Base-by-base conservation (phyloP, 306 rosid species). In the Vigna hirtella region DNA sequence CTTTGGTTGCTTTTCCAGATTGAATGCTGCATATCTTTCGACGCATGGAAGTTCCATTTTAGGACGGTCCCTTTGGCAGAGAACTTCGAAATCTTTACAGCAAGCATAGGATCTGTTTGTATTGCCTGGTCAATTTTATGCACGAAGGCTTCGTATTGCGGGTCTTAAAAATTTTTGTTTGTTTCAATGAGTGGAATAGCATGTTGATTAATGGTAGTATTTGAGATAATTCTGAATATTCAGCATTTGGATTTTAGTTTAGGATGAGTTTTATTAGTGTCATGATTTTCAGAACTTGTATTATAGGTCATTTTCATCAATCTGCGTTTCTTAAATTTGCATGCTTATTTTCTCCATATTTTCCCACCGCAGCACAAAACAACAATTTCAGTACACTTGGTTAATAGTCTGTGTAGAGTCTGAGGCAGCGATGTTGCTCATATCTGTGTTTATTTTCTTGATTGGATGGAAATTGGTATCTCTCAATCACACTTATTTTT, bases 21-120 rank as follows among this genome's bases (percentile, higher is more conserved):
- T 93, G 71, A 91, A 93, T 67, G 81, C 93, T 69, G 92, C 96
- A 61, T 93, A 93, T 86, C 86, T 93, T 65, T 83, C 93, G 5
- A 83, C 85, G 38, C 98, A 93, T 1, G 84, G 82, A 58, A 84
- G 7, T 73, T 17, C 83, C 68, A 80, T 80, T 65, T 43, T 80
- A 43, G 83, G 83, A n/a, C 79, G 83, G 51, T 73, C 73, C 40
- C 79, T 80, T 63, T 80, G 83, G 83, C 83, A 30, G 74, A 79
- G 71, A 74, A 79, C 78, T 68, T 74, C 78, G 1, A 74, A 83
- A 51, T 83, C 57, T 53, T 24, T 56, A 49, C 81, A 70, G 75
- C 75, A 76, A 45, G 70, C 87, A 49, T 83, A 83, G 81, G 65
- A 77, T 73, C 72, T 24, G 22, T 53, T 15, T 59, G 70, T 32